Evolutionary conservation across 352 stramenopile genomes (phyloP), one percentile per base, ranked within the genome.

Genomic region (Phytophthora meadii): DNA sequence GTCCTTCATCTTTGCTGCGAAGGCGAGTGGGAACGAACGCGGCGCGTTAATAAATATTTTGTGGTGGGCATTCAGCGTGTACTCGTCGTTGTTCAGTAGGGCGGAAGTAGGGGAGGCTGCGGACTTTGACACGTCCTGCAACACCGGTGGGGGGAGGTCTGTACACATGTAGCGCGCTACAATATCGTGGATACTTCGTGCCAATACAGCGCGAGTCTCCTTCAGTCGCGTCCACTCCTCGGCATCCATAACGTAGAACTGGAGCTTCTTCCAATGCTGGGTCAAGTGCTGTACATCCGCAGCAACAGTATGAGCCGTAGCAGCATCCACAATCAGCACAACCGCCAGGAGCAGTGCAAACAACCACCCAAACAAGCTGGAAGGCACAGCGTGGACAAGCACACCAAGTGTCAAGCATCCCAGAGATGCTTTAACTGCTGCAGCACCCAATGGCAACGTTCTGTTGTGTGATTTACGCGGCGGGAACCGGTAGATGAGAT

Each of bases 31-130:
- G 59, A 88, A 89, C 54, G 79, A 89, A 22, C 79, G 81, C 44
- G 81, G 83, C 32, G 83, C 74, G 69, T 92, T 92, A 72, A 92
- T 90, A 87, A 92, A 92, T 82, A 92, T 87, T 57, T 90, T 88
- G 73, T 92, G 81, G 68, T 92, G 79, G 46, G 76, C 65, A 57
- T 92, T 92, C 15, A 92, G 70, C 56, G 79, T 79, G 70, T 89
- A 92, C 50, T 88, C 72, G 55, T 90, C 81, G 27, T 80, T 87
- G 19, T 77, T 54, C 27, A 75, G 66, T 3, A 79, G 67, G 19
- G 68, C 67, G 6, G 67, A 66, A 55, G 69, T 62, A 15, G 69
- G 54, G 4, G 71, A 73, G 10, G 55, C 53, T 5, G 71, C 53
- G 22, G 70, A 66, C 67, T 86, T 88, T 5, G 76, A 76, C 3